Percentiles rank a stretch among this genome's conserved stretches.
phyloP scores from a whole-genome alignment of 345 rosid species.

The Brassica rapa region DNA sequence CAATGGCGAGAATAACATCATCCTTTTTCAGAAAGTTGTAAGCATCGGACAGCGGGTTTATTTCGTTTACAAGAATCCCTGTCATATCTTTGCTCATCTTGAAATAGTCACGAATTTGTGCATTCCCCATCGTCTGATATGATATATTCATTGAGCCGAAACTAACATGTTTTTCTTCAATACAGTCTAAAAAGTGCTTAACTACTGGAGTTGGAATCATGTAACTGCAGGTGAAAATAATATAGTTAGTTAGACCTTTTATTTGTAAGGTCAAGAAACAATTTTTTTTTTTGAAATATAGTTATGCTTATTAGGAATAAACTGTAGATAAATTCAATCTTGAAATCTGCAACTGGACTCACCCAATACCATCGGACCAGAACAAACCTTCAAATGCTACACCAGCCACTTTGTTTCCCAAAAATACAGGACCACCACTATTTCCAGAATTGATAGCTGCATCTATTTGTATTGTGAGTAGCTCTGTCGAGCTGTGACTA shows the following conservation, averaged over 20 bases:
- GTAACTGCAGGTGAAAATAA: conserved; percentile 6
- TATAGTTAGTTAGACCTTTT: neutral
- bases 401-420: neutral
- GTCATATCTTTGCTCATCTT: conserved; percentile 58
- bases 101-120: conserved; percentile 58
- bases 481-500: neutral
- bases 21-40: conserved; percentile 50
- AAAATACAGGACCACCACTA: neutral
- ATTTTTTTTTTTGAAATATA: too few relatives aligned
- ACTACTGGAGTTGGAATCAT: conserved; percentile 75
- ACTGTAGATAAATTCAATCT: too few relatives aligned
- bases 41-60: conserved; percentile 63
- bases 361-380: neutral
- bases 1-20: conserved; percentile 65
- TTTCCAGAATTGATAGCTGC: neutral
- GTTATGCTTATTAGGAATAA: too few relatives aligned
- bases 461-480: neutral
- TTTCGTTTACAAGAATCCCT: conserved; percentile 67
- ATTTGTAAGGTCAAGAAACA: neutral
- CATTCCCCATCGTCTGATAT: conserved; percentile 63
- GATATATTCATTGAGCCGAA: conserved; percentile 68
- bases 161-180: conserved; percentile 59
- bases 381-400: neutral
- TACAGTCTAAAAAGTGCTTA: conserved; percentile 58
- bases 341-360: neutral